These are phyloP conservation scores for Catharanthus roseus DNA, from an alignment of 257 asterid genomes.

Conservation along the genomic window DNA sequence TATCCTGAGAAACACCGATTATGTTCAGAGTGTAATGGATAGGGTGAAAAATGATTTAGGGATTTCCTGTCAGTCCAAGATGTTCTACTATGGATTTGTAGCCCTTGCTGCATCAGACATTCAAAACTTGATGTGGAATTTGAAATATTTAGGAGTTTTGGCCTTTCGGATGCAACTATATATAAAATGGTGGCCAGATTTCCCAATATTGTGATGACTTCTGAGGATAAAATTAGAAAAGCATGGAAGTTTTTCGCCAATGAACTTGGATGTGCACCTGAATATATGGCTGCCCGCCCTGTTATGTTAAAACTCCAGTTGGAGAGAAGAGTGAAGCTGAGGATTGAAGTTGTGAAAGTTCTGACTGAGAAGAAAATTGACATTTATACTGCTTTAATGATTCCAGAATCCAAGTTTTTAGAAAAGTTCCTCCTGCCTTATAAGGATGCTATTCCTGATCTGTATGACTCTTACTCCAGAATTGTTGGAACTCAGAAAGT, in stretches of 20 bases:
- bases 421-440: slow-evolving; percentile 11
- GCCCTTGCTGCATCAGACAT: background rate
- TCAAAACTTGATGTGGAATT: slow-evolving; percentile 14
- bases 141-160: slow-evolving; percentile 23
- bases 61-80: slow-evolving; percentile 12
- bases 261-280: slow-evolving; percentile 3
- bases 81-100: slow-evolving; percentile 21
- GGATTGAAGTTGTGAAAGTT: slow-evolving; percentile 15
- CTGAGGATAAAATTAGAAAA: slow-evolving; percentile 4
- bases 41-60: slow-evolving; percentile 25
- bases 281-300: slow-evolving; percentile 11
- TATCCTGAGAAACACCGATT: background rate
- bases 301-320: slow-evolving; percentile 11
- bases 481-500: background rate
- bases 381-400: background rate
- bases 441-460: slow-evolving; percentile 15
- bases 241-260: slow-evolving; percentile 8
- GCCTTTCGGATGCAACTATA: slow-evolving; percentile 21
- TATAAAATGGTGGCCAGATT: background rate
- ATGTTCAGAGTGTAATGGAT: slow-evolving; percentile 8
- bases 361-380: slow-evolving; percentile 9
- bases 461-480: background rate
- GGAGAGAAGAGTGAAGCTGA: slow-evolving; percentile 19
- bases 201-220: slow-evolving; percentile 6
- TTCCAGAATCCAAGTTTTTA: slow-evolving; percentile 13